Conservation (phyloP, 768 basidiomycete genomes). For the Tylopilus subfusipes region DNA sequence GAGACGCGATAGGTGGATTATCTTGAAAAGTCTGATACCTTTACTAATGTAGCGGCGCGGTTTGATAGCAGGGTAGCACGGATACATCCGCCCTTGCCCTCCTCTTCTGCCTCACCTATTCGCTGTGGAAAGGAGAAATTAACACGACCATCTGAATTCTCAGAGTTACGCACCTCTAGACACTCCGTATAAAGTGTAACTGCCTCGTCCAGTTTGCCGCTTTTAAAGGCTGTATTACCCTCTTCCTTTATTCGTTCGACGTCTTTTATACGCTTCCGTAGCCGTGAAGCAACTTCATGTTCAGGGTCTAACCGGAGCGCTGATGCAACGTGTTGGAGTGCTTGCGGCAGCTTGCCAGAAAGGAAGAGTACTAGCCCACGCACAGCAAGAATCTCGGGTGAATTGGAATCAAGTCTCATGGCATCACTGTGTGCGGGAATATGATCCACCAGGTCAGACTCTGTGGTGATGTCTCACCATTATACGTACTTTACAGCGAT, state of each 20-base stretch:
- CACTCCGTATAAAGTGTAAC: slow-evolving; percentile 67
- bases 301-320: slow-evolving; percentile 80
- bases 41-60: slow-evolving; percentile 76
- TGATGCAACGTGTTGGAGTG: slow-evolving; percentile 64
- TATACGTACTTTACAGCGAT: slow-evolving; percentile 66
- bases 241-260: slow-evolving; percentile 84
- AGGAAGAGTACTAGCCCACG: slow-evolving; percentile 80
- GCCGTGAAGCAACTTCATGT: slow-evolving; percentile 60
- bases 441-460: slow-evolving; percentile 3
- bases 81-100: slow-evolving; percentile 77
- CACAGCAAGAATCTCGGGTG: slow-evolving; percentile 75
- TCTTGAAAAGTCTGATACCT: slow-evolving; percentile 41
- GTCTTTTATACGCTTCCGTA: slow-evolving; percentile 78
- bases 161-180: slow-evolving; percentile 48
- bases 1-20: neutral
- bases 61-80: slow-evolving; percentile 80
- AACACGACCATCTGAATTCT: neutral
- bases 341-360: slow-evolving; percentile 63
- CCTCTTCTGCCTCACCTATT: slow-evolving; percentile 64
- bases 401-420: slow-evolving; percentile 64
- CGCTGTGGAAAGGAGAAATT: slow-evolving; percentile 37
- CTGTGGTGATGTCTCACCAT: neutral
- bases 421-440: slow-evolving; percentile 80
- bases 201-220: slow-evolving; percentile 55
- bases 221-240: slow-evolving; percentile 76